Evolutionary conservation across 2,329 filamentous ascomycete genomes (phyloP).

Genomic region (Stemphylium vesicarium): DNA sequence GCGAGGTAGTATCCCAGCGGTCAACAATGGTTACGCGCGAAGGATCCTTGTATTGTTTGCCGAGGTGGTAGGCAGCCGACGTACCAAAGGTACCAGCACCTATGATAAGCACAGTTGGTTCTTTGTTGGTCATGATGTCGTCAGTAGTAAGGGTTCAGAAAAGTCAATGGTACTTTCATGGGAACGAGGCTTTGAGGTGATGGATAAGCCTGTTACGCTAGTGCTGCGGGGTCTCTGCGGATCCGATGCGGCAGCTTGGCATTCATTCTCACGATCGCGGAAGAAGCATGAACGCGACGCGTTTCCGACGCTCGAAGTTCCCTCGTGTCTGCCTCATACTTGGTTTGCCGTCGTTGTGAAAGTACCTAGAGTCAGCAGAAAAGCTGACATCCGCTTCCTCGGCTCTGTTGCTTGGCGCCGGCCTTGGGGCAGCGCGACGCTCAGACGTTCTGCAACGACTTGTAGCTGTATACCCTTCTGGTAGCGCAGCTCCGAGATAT

Average conservation of each 20-base stretch:
- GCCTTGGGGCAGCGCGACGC: too few species aligned
- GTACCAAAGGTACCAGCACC: constrained; percentile 71
- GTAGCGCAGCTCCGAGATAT: too few species aligned
- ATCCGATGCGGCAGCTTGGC: constrained; percentile 14
- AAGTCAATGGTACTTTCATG: not conserved
- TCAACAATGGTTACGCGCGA: constrained; percentile 45
- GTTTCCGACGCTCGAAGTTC: too few species aligned
- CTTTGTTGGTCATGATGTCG: constrained; percentile 11
- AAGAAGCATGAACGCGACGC: not conserved
- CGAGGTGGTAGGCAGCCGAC: constrained; percentile 69
- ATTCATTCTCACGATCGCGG: constrained; percentile 6
- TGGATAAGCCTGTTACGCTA: constrained; percentile 11
- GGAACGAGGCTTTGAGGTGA: constrained; percentile 3
- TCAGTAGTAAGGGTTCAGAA: not conserved
- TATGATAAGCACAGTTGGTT: constrained; percentile 59
- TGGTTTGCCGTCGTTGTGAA: too few species aligned
- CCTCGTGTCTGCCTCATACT: too few species aligned
- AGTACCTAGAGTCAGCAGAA: too few species aligned
- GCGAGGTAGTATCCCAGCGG: constrained; percentile 28
- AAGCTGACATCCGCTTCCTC: too few species aligned
- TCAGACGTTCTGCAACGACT: too few species aligned
- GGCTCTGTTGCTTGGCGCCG: too few species aligned
- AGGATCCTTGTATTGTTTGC: constrained; percentile 56
- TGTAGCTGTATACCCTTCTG: too few species aligned
- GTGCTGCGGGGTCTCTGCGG: constrained; percentile 16